phyloP scores from a whole-genome alignment of 192 early-diverging fungal genomes.

The Rhizophagus sp. region DNA sequence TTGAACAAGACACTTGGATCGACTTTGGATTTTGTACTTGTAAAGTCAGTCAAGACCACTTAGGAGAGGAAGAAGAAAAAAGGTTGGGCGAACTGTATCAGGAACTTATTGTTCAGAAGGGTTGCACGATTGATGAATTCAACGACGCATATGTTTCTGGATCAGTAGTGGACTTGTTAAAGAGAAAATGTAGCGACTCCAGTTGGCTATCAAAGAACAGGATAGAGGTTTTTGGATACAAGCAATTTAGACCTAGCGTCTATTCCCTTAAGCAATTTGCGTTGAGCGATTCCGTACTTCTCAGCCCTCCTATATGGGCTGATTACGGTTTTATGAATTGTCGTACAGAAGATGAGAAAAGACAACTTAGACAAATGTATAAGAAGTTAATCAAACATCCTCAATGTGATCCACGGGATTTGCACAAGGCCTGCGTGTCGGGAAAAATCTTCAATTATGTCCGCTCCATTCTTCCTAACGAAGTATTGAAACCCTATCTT shows the following conservation, averaged over 20 bases:
- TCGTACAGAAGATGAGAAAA: constrained; percentile 1
- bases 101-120: constrained; percentile 6
- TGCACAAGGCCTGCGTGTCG: constrained; percentile 2
- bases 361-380: constrained; percentile 2
- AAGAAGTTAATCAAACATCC: not conserved
- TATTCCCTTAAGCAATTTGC: constrained; percentile 1
- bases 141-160: constrained; percentile 1
- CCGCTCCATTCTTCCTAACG: constrained; percentile 13
- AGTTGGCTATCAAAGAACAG: not conserved
- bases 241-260: not conserved
- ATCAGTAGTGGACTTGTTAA: constrained; percentile 2
- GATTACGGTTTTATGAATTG: constrained; percentile 18
- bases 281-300: not conserved
- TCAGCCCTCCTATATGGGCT: not conserved
- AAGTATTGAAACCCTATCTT: not conserved
- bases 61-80: not conserved
- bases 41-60: not conserved
- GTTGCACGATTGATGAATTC: constrained; percentile 3
- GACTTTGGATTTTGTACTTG: constrained; percentile 15
- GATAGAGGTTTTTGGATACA: not conserved
- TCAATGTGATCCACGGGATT: not conserved
- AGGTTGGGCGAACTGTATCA: not conserved
- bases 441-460: constrained; percentile 17
- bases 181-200: not conserved
- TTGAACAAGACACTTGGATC: not conserved